Evolutionary conservation across 306 rosid species (phyloP).

Genomic region (Gastrolobium villosum): DNA sequence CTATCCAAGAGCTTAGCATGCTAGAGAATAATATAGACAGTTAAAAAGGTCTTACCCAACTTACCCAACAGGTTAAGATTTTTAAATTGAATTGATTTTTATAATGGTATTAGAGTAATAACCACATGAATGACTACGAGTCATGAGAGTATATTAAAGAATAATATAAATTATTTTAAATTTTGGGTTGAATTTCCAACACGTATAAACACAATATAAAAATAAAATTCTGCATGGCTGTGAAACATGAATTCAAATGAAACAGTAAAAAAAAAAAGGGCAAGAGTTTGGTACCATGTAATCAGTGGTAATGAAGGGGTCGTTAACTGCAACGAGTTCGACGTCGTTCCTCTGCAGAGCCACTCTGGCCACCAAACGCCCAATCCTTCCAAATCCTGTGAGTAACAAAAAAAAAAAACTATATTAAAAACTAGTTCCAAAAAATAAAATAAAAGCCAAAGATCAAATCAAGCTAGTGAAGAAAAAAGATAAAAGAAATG

Average conservation of each 20-base stretch:
- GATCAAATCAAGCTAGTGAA: slow-evolving; percentile 8
- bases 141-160: too few relatives aligned
- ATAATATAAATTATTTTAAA: too few relatives aligned
- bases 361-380: slow-evolving; percentile 79
- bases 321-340: slow-evolving; percentile 75
- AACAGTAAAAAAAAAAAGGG: neutral
- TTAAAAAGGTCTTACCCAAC: too few relatives aligned
- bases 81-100: too few relatives aligned
- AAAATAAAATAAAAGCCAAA: neutral
- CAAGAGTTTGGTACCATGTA: slow-evolving; percentile 61
- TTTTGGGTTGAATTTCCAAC: too few relatives aligned
- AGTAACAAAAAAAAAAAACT: neutral
- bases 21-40: too few relatives aligned
- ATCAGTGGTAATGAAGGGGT: slow-evolving; percentile 73
- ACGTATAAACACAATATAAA: neutral
- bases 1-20: too few relatives aligned
- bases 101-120: too few relatives aligned
- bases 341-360: slow-evolving; percentile 74
- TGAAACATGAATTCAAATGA: neutral
- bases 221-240: neutral
- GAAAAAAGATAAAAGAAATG: neutral
- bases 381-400: slow-evolving; percentile 83
- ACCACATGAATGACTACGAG: too few relatives aligned
- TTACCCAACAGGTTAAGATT: too few relatives aligned
- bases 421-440: neutral